Conservation (phyloP, 495 filamentous ascomycete genomes). For the Talaromyces stipitatus region DNA sequence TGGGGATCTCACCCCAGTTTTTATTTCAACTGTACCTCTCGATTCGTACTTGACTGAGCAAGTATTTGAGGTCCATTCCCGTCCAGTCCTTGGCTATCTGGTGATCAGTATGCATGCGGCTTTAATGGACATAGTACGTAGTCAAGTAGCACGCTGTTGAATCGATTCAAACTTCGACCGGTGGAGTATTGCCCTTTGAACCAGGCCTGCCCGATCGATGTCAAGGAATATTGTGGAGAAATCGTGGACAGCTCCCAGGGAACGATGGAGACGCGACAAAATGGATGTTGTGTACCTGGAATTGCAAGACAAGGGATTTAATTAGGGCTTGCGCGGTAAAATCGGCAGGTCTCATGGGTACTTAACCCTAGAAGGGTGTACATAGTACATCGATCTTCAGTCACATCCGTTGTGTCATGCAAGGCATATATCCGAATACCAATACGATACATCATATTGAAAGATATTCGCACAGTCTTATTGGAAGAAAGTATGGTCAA, state of each 20-base stretch:
- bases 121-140: too few relatives aligned
- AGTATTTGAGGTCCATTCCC: neutral
- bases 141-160: too few relatives aligned
- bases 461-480: too few relatives aligned
- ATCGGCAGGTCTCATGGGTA: neutral
- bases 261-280: neutral
- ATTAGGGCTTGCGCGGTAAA: neutral
- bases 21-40: neutral
- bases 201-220: neutral
- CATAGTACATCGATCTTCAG: too few relatives aligned
- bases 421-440: neutral
- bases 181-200: neutral
- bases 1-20: neutral
- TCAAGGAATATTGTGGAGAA: neutral
- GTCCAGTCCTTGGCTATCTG: neutral
- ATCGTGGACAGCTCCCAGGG: neutral
- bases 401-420: too few relatives aligned
- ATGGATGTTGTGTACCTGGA: neutral
- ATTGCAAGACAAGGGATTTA: neutral
- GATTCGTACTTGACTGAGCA: neutral
- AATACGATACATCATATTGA: neutral
- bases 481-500: too few relatives aligned
- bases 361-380: too few relatives aligned
- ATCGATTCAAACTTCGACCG: neutral
- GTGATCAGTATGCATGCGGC: neutral